Evolutionary conservation across 2,329 filamentous ascomycete genomes (phyloP), one percentile per base, ranked within the genome.

Genomic region (Magnaporthiopsis rhizophila): DNA sequence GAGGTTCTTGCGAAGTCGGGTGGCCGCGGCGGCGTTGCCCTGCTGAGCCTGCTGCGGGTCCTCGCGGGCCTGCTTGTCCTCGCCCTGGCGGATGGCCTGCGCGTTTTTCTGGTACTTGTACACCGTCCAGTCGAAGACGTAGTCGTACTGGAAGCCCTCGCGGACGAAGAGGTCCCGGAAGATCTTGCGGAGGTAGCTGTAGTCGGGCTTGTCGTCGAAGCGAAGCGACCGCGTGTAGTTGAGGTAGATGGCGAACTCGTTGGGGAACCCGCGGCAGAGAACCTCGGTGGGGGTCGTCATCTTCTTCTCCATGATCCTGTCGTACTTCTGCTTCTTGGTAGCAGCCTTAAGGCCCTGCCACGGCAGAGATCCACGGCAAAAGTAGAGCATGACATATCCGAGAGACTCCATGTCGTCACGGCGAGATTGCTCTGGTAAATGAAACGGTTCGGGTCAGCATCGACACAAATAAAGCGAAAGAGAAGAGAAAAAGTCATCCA

Each of bases 251-350:
- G 94, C 93, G 73, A 99, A 99, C 81, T 99, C 95, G 79, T 98
- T 97, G 72, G 95, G 95, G 84, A 99, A 98, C 70, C 95, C 95
- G 77, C 94, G 92, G 88, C 95, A 99, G 62, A 99, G 91, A 61
- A 97, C 93, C 80, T 99, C 94, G 71, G 94, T 98, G 11, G 95
- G 93, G 3, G 95, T 99, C 18, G 95, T 99, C 95, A 98, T 98
- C 91, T 99, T 99, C 89, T 99, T 99, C 86, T 99, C 95, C 94
- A 98, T 98, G 81, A 99, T 99, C 69, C 94, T 88, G 81, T 99
- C 95, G 76, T 99, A 98, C 84, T 99, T 99, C 83, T 98, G 94
- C 89, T 97, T 97, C 88, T 97, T 97, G 70, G 93, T 97, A 71
- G 94, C 94, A 81, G 94, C 94, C 87, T 97, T 97, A 64, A 97